Evolutionary conservation across 2,329 filamentous ascomycete species (phyloP), one percentile per base, ranked within the genome.

Genomic region (Colletotrichum theobromicola): DNA sequence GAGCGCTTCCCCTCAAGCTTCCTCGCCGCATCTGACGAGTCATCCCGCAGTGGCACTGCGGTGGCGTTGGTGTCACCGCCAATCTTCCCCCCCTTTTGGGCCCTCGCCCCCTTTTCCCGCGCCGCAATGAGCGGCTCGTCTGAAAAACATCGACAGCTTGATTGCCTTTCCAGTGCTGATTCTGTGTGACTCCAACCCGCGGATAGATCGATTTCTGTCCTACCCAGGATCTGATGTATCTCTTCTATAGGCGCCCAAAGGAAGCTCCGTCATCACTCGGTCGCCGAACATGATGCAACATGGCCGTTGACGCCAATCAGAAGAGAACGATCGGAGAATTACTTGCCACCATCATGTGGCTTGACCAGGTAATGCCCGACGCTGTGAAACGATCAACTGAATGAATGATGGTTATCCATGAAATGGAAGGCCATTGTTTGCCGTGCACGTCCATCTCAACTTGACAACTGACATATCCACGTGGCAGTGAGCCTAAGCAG

Each of bases 231-330:
- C 42, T 18, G n/a, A 50, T 50, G 42, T 50, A 21, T 50, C 42
- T 50, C 21, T 50, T 50, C 10, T 50, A 12, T 21, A n/a, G n/a
- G 30, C n/a, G 30, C 30, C 30, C n/a, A 60, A 28, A 15, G 18
- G 57, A n/a, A 32, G n/a, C 30, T 30, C 32, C 18, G 30, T n/a
- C 32, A 16, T n/a, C 21, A 21, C 18, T 21, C 57, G 28, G 57
- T 28, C n/a, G 13, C 79, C 15, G 81, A 79, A 34, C 77, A 77
- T 3, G 77, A 77, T 26, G 77, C 82, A 53, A 84, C 82, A 76
- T 80, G 83, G 75, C 81, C 81, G 68, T 82, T 82, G 72, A 82
- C 79, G 34, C n/a, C 9, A 81, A 82, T 7, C 81, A 81, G 28
- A 83, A 75, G 18, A 81, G 78, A 50, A 81, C 71, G 60, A 61